Conservation (phyloP, 1,284 basidiomycete genomes). For the Ustilago sp. region DNA sequence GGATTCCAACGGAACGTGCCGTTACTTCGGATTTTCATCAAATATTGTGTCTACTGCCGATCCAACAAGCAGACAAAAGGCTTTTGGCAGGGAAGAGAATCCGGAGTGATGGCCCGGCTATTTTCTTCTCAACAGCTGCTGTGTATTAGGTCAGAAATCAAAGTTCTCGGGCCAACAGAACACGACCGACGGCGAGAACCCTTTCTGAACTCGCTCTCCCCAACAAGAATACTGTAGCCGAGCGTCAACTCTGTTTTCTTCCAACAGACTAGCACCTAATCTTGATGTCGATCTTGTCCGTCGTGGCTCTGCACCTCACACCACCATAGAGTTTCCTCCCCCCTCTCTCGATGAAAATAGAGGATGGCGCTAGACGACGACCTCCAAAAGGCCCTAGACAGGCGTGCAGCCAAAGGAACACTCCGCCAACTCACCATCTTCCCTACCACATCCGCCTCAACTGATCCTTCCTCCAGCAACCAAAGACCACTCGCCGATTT, state of each 20-base stretch:
- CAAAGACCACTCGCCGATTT: conserved; percentile 75
- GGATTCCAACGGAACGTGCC: neutral
- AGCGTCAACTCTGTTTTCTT: neutral
- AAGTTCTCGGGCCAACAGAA: neutral
- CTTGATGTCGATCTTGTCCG: neutral
- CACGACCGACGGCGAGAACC: too few relatives aligned
- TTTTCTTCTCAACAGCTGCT: conserved; percentile 5
- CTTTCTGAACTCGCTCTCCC: neutral
- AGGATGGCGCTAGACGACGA: conserved; percentile 56
- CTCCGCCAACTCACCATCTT: conserved; percentile 56
- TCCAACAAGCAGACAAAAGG: conserved; percentile 1
- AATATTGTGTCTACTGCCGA: neutral
- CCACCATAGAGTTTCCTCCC: neutral
- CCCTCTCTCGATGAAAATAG: neutral
- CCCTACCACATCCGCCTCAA: conserved; percentile 28
- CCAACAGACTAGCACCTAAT: neutral
- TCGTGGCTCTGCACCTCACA: neutral
- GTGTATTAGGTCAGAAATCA: conserved; percentile 1
- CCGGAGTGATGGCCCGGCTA: conserved; percentile 14
- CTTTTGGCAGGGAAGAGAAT: neutral
- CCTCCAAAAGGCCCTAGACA: conserved; percentile 52
- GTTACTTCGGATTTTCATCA: neutral
- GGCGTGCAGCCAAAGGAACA: conserved; percentile 54
- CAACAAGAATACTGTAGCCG: conserved; percentile 3
- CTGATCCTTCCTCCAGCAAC: neutral